Evolutionary conservation across 2,329 filamentous ascomycete species (phyloP).

Genomic region (Sordariomycetes sp.): DNA sequence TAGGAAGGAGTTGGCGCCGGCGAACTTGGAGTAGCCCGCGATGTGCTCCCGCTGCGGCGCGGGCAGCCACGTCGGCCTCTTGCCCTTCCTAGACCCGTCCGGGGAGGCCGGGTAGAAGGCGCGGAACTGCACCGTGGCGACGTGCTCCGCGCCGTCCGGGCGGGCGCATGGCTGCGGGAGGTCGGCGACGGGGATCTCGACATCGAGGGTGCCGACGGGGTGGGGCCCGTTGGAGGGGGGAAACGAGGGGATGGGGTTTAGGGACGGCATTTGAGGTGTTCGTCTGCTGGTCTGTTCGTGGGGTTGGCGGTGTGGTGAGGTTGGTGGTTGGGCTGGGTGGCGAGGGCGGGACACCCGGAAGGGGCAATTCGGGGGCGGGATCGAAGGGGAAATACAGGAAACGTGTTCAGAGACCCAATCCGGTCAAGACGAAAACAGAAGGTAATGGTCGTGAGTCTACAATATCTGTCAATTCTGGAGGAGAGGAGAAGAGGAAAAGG

Average conservation of each 20-base stretch:
- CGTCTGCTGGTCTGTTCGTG: background rate
- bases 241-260: conserved; percentile 48
- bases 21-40: conserved; percentile 64
- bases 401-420: too few species aligned
- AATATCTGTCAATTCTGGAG: too few species aligned
- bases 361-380: too few species aligned
- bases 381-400: too few species aligned
- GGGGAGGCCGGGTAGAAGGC: conserved; percentile 58
- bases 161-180: conserved; percentile 41
- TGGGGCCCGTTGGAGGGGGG: conserved; percentile 68
- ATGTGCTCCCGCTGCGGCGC: conserved; percentile 65
- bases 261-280: background rate
- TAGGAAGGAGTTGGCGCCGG: conserved; percentile 51
- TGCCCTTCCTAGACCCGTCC: conserved; percentile 18
- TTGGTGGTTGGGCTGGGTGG: background rate
- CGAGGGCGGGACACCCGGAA: too few species aligned
- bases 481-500: too few species aligned
- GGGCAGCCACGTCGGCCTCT: conserved; percentile 63
- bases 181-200: conserved; percentile 63
- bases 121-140: conserved; percentile 68
- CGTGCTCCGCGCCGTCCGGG: conserved; percentile 36
- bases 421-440: too few species aligned
- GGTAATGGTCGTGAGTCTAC: too few species aligned
- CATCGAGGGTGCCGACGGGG: conserved; percentile 68
- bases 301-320: background rate